Percentiles rank a stretch among this genome's conserved stretches.
Evolutionary conservation across 176 grass and related monocot species (phyloP).

Genomic region (Elaeis guineensis): DNA sequence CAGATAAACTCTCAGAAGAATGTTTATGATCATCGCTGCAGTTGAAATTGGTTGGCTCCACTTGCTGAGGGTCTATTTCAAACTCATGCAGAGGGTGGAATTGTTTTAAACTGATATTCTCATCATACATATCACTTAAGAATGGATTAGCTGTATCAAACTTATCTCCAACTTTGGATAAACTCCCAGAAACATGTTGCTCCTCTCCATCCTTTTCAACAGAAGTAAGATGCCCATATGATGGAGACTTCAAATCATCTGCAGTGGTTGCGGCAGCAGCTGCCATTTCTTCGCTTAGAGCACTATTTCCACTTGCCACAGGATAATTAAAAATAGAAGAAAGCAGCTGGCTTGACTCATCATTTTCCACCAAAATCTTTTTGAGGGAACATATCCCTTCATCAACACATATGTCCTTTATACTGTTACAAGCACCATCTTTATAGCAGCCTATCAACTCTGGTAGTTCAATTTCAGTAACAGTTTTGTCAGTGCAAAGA

Average conservation of each 20-base stretch:
- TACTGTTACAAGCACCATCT: slow-evolving; percentile 1
- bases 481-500: slow-evolving; percentile 61
- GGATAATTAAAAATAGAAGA: slow-evolving; percentile 22
- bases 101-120: slow-evolving; percentile 16
- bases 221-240: slow-evolving; percentile 17
- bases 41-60: slow-evolving; percentile 1
- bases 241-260: slow-evolving; percentile 18
- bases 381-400: background rate
- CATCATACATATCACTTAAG: background rate
- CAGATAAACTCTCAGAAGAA: slow-evolving; percentile 15
- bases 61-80: slow-evolving; percentile 15
- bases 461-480: slow-evolving; percentile 50
- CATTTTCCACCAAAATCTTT: slow-evolving; percentile 1
- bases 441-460: slow-evolving; percentile 31
- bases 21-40: slow-evolving; percentile 5
- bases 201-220: background rate
- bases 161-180: slow-evolving; percentile 16
- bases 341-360: slow-evolving; percentile 8
- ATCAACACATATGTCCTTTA: slow-evolving; percentile 13
- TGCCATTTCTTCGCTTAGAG: slow-evolving; percentile 14
- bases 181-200: slow-evolving; percentile 10
- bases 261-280: slow-evolving; percentile 18
- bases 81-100: slow-evolving; percentile 12
- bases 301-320: slow-evolving; percentile 20
- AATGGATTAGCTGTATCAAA: slow-evolving; percentile 2